Percentiles rank a stretch among this genome's conserved stretches.
Evolutionary conservation across 192 early-diverging fungal species (phyloP).

Genomic region (Haplosporangium gracile): DNA sequence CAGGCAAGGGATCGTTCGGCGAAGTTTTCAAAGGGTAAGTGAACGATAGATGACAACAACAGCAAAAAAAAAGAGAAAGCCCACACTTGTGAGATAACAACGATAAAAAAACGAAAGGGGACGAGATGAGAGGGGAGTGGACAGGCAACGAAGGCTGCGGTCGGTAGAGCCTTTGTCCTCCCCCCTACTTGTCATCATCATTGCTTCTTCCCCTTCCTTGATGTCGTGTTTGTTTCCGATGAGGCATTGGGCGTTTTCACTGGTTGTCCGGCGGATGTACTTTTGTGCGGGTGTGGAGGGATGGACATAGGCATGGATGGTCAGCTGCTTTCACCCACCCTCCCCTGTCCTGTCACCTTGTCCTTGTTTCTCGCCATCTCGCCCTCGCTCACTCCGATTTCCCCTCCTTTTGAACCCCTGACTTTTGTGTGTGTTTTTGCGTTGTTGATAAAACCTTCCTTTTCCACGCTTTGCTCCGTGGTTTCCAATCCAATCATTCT

Average conservation of each 20-base stretch:
- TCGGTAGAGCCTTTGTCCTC: not conserved
- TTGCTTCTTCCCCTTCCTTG: not conserved
- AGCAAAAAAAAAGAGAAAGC: not conserved
- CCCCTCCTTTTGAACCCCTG: conserved; percentile 10
- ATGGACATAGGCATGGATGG: not conserved
- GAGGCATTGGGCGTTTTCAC: not conserved
- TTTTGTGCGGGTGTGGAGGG: not conserved
- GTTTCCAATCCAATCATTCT: not conserved
- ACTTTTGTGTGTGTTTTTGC: not conserved
- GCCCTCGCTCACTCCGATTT: not conserved
- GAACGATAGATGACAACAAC: not conserved
- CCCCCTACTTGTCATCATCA: not conserved
- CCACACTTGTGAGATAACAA: not conserved
- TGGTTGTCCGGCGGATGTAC: not conserved
- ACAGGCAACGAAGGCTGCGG: not conserved
- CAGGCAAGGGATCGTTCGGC: conserved; percentile 85
- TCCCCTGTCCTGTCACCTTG: not conserved
- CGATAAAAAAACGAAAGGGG: not conserved
- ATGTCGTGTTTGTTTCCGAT: conserved; percentile 1
- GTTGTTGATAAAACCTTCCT: conserved; percentile 1
- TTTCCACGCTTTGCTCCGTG: conserved; percentile 1
- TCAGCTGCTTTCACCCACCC: conserved; percentile 15
- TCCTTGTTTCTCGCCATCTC: not conserved
- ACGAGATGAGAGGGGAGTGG: no score
- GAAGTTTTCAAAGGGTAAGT: conserved; percentile 87